These are phyloP conservation scores for Vitis amurensis DNA, from an alignment of 164 flowering plant genomes.

Conservation along the genomic window DNA sequence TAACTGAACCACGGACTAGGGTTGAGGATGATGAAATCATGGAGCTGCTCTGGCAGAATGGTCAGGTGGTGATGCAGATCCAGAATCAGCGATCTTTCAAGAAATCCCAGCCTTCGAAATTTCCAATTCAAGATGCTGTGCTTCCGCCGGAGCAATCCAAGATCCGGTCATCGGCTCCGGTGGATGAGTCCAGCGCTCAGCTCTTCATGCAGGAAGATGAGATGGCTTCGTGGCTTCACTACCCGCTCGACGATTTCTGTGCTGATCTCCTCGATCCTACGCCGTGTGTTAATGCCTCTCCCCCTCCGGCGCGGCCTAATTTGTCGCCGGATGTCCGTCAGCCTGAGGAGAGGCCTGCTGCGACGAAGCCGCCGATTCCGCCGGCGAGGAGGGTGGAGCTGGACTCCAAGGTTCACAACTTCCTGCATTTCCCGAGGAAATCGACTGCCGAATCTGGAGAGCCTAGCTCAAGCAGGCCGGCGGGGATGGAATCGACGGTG, in stretches of 20 bases:
- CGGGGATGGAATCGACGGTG: conserved; percentile 42
- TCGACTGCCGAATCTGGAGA: conserved; percentile 28
- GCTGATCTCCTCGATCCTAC: conserved; percentile 42
- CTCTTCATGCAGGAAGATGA: conserved; percentile 89
- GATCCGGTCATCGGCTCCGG: conserved; percentile 17
- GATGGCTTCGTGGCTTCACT: conserved; percentile 91
- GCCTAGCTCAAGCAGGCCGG: neutral
- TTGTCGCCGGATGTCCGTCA: neutral
- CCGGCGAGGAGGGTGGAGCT: conserved; percentile 23
- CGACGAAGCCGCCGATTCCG: conserved; percentile 40
- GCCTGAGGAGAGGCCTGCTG: neutral
- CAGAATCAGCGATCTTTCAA: conserved; percentile 45
- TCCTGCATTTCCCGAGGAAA: conserved; percentile 44
- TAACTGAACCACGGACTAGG: conserved; percentile 23
- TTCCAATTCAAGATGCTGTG: conserved; percentile 17
- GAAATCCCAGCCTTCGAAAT: conserved; percentile 19
- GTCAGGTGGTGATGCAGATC: conserved; percentile 67
- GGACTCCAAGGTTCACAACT: conserved; percentile 28
- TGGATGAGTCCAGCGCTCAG: conserved; percentile 10
- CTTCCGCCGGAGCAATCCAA: conserved; percentile 13
- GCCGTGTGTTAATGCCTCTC: neutral
- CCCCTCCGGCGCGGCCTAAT: conserved; percentile 3
- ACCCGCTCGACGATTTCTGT: conserved; percentile 55
- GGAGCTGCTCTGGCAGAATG: conserved; percentile 90
- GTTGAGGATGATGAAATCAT: conserved; percentile 65